Base-by-base conservation (phyloP, 2,329 filamentous ascomycete species). In the Paraphoma sp. region DNA sequence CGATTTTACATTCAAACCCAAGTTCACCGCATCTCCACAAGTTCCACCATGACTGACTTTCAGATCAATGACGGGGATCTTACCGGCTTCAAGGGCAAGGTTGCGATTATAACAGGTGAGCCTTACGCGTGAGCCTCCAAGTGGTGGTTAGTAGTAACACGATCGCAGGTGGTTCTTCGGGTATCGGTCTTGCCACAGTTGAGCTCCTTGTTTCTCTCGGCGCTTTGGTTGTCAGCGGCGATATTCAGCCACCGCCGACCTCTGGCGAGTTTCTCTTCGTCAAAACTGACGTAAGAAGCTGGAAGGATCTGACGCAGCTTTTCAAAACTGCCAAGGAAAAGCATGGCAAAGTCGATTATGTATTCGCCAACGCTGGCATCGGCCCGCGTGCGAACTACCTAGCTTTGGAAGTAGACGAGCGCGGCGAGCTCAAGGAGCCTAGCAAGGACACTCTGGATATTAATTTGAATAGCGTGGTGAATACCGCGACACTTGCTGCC, bases 181-280 rank as follows among this genome's bases (percentile, higher is more conserved):
- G 86, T 38, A 88, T 87, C 51, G 86, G 85, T 40, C 78, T 85
- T 18, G 82, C 83, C 41, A 86, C 85, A 2, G 78, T 80, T 11
- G 68, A 81, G 5, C 74, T 84, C 4, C 80, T 87, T 16, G 75
- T 86, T 2, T 76, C 79, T 1, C 69, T 81, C 0, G 84, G 84
- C 36, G 85, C 84, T 29, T 77, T 73, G n/a, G 84, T 88, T 12
- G 76, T 87, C 54, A 81, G 78, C 40, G 84, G 78, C 28, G 86
- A 88, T 64, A 63, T 86, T 44, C 79, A 81, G 41, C 69, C 79
- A 9, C 75, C 77, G 0, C 63, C 63, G 14, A 41, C 54, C 9
- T 11, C 51, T 8, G 51, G 54, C 30, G 45, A 57, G 59, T 74
- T 68, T 80, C 47, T 54, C 29, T 62, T 59, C n/a, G 56, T 66